Conservation (phyloP, 2,329 filamentous ascomycete genomes). For the Monilinia fructigena region DNA sequence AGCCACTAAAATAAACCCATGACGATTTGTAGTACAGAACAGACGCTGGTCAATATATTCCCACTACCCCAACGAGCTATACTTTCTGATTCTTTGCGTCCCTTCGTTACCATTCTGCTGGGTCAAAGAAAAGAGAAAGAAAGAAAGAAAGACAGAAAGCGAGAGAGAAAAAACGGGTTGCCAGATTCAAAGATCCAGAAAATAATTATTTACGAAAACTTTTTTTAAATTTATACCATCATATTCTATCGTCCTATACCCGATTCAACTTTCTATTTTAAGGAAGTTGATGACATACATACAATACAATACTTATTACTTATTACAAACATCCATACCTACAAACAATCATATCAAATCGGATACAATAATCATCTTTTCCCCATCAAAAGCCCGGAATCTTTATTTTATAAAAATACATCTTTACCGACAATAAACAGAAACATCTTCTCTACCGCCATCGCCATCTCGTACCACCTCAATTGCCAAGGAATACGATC, state of each 20-base stretch:
- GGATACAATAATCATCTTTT: not conserved
- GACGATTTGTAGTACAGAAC: slow-evolving; percentile 35
- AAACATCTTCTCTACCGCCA: not conserved
- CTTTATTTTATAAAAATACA: not conserved
- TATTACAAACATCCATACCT: not conserved
- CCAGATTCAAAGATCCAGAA: too few relatives aligned
- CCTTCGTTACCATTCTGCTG: slow-evolving; percentile 37
- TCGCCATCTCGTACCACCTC: not conserved
- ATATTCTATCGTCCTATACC: not conserved
- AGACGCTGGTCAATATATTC: slow-evolving; percentile 39
- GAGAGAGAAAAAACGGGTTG: not conserved
- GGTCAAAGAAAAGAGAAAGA: slow-evolving; percentile 25
- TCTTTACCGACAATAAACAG: not conserved
- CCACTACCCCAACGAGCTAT: slow-evolving; percentile 36
- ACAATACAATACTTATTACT: not conserved
- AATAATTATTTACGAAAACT: not conserved
- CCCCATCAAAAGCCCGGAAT: not conserved
- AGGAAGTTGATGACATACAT: slow-evolving; percentile 4
- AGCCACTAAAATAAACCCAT: slow-evolving; percentile 29
- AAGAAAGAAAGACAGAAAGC: not conserved
- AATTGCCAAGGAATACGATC: slow-evolving; percentile 17
- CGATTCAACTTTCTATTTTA: slow-evolving; percentile 9
- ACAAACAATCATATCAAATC: not conserved
- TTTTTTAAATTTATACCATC: not conserved
- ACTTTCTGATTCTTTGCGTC: slow-evolving; percentile 31